Percentiles rank a stretch among this genome's conserved stretches.
Conservation (phyloP, 2,329 filamentous ascomycete genomes). For the Beauveria bassiana region DNA sequence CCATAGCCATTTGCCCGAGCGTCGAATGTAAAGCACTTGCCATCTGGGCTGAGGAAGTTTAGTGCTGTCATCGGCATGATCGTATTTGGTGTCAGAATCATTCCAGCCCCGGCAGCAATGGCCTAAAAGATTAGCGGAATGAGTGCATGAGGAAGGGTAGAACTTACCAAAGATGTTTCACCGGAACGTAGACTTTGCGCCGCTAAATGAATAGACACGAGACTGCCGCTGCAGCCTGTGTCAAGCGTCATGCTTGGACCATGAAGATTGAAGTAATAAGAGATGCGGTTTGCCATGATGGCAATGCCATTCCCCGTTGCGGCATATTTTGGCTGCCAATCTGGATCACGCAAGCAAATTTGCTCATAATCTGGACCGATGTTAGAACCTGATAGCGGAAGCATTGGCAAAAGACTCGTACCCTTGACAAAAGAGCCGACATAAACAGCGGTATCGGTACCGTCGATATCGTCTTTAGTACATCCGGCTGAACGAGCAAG, state of each 20-base stretch:
- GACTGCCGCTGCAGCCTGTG: slow-evolving; percentile 50
- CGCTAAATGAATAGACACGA: slow-evolving; percentile 47
- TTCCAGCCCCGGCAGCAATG: slow-evolving; percentile 42
- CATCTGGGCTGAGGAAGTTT: slow-evolving; percentile 44
- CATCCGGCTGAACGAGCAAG: slow-evolving; percentile 30
- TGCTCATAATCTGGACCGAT: slow-evolving; percentile 39
- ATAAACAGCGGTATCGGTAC: slow-evolving; percentile 39
- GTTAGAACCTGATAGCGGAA: not conserved
- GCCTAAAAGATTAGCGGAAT: slow-evolving; percentile 21
- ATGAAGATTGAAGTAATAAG: slow-evolving; percentile 46
- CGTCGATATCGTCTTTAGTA: slow-evolving; percentile 34
- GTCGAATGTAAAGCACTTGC: slow-evolving; percentile 48
- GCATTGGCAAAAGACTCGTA: slow-evolving; percentile 12
- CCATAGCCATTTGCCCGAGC: slow-evolving; percentile 55
- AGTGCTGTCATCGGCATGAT: slow-evolving; percentile 49
- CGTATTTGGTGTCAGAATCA: slow-evolving; percentile 47
- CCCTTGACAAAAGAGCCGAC: slow-evolving; percentile 45
- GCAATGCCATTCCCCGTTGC: slow-evolving; percentile 46
- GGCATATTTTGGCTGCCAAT: slow-evolving; percentile 42
- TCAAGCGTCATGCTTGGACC: slow-evolving; percentile 52
- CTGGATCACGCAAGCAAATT: slow-evolving; percentile 40
- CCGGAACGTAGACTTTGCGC: slow-evolving; percentile 39
- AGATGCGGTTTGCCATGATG: slow-evolving; percentile 48
- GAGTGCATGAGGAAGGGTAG: not conserved
- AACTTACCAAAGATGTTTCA: slow-evolving; percentile 33